Base-by-base conservation (phyloP, 2,329 filamentous ascomycete genomes). In the Pleoardoris graminearum region DNA sequence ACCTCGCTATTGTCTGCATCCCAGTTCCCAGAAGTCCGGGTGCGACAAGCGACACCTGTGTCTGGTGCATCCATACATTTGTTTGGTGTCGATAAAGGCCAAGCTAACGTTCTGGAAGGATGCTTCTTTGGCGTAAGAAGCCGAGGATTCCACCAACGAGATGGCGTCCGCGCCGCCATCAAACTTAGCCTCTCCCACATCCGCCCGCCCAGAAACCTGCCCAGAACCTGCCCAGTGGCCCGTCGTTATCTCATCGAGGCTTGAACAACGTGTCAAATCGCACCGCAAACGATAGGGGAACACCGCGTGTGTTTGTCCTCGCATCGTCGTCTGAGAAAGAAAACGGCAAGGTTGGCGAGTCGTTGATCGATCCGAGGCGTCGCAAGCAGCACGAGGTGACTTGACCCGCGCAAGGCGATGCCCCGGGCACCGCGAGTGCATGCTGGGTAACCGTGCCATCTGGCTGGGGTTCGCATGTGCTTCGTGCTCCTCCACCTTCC, bases 371-470 rank as follows among this genome's bases (percentile, higher is more conserved):
- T n/a, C 33, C 19, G 14, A n/a, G 3, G 29, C 3, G 14, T 36
- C 33, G 19, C 29, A 44, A 39, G 32, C 39, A 2, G 27, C 10
- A 25, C 16, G 27, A 46, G 45, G 48, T 50, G 43, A 53, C 50
- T 58, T 53, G 49, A 23, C 25, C 33, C 12, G 51, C 39, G 51
- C 29, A 50, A 42, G 48, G 41, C 45, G 50, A 19, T 57, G 53
- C 55, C 57, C 63, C 58, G n/a, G 30, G n/a, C 48, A 53, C 57
- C 64, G 64, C 61, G 59, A 55, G 42, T 39, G 46, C 47, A 53
- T 47, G 47, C 33, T 39, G 38, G 22, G 43, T 52, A 23, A 42
- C 43, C 42, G 51, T 54, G 53, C 42, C 37, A n/a, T 33, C 45
- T 51, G 46, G 44, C 46, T 46, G 48, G 48, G 50, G 49, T 44